Conservation (phyloP, 176 grass and related monocot species). For the Paspalum vaginatum region DNA sequence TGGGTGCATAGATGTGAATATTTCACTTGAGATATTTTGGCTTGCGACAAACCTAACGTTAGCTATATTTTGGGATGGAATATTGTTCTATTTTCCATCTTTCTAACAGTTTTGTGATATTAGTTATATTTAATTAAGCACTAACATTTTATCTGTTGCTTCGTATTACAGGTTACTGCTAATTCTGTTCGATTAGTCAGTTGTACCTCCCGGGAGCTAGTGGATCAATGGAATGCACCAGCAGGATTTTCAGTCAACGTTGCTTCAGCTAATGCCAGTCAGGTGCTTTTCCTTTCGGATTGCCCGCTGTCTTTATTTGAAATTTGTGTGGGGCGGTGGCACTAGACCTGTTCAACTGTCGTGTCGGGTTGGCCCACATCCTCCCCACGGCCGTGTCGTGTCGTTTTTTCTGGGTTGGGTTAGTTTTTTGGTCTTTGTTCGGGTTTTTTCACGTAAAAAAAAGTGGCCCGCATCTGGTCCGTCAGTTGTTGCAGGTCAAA, state of each 20-base stretch:
- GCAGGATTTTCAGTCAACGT: slow-evolving; percentile 88
- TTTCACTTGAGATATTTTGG: too few species aligned
- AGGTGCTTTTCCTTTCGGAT: slow-evolving; percentile 47
- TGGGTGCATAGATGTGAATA: too few species aligned
- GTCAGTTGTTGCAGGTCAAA: too few species aligned
- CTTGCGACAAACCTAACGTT: too few species aligned
- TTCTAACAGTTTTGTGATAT: neutral
- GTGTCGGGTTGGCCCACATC: too few species aligned
- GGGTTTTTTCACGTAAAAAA: too few species aligned
- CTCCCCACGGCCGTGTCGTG: too few species aligned
- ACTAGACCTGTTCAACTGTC: too few species aligned
- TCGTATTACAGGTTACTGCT: slow-evolving; percentile 72
- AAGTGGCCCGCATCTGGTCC: too few species aligned
- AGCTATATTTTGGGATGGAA: too few species aligned
- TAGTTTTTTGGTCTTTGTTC: too few species aligned
- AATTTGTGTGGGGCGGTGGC: neutral
- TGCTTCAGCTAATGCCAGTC: slow-evolving; percentile 89
- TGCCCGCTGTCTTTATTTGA: neutral
- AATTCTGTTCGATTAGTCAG: slow-evolving; percentile 82
- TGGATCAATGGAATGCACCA: slow-evolving; percentile 93
- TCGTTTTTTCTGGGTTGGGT: too few species aligned
- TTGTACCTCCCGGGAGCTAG: slow-evolving; percentile 80
- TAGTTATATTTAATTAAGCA: slow-evolving; percentile 3
- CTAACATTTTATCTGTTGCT: slow-evolving; percentile 26
- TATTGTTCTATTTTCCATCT: neutral